A percentile compares a stretch with the other conserved stretches of the same genome.
Evolutionary conservation across 73 alveolate species (phyloP).

Genomic region (Stentor coeruleus): DNA sequence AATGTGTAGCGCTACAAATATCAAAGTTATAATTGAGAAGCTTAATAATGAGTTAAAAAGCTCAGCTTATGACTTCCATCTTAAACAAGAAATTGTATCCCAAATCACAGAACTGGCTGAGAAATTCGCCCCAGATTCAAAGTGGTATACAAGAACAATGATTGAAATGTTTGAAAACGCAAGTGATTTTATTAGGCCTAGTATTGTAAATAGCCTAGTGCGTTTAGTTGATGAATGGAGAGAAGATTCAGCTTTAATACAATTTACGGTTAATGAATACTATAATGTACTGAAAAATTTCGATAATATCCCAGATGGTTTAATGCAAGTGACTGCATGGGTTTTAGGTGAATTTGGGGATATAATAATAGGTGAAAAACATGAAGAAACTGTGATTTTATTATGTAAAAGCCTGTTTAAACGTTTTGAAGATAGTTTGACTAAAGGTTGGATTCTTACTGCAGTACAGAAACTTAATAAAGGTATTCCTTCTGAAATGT

Average conservation of each 20-base stretch:
- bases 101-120: constrained; percentile 82
- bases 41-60: constrained; percentile 74
- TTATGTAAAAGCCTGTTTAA: constrained; percentile 56
- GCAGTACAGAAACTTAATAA: constrained; percentile 76
- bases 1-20: constrained; percentile 95
- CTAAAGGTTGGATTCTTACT: constrained; percentile 72
- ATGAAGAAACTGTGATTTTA: constrained; percentile 54
- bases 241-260: constrained; percentile 74
- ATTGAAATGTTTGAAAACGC: constrained; percentile 83
- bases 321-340: constrained; percentile 83
- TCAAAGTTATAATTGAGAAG: constrained; percentile 92
- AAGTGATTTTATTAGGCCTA: constrained; percentile 82
- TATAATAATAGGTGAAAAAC: constrained; percentile 54
- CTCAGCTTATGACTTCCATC: constrained; percentile 75
- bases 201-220: constrained; percentile 70
- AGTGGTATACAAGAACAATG: constrained; percentile 89
- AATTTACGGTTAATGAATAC: constrained; percentile 76
- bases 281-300: constrained; percentile 71
- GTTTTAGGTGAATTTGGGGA: constrained; percentile 85
- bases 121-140: constrained; percentile 81
- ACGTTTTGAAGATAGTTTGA: constrained; percentile 67
- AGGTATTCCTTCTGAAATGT: constrained; percentile 48
- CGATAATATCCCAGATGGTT: constrained; percentile 69
- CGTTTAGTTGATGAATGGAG: constrained; percentile 80
- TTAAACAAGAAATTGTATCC: constrained; percentile 76